phyloP scores from a whole-genome alignment of 306 rosid species.

The Prunus mume region DNA sequence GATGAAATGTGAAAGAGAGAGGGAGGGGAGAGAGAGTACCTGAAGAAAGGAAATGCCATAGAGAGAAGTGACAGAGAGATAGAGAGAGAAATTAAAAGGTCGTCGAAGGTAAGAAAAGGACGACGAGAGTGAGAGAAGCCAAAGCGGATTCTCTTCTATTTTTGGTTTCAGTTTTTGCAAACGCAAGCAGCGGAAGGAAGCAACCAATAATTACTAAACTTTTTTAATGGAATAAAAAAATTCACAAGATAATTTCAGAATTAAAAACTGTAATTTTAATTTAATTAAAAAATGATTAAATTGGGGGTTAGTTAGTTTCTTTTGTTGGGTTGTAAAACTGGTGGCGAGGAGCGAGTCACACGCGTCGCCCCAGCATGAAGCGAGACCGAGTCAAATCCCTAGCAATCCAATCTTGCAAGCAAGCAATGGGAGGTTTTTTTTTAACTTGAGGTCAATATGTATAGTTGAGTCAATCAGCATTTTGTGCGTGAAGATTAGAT shows the following conservation, averaged over 20 bases:
- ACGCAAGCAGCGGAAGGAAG: constrained; percentile 17
- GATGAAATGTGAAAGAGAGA: constrained; percentile 5
- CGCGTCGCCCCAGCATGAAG: background rate
- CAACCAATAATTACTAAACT: background rate
- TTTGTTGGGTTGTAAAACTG: background rate
- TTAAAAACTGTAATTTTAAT: background rate
- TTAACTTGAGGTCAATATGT: no score
- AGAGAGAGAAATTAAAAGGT: constrained; percentile 12
- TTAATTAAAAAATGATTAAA: no score
- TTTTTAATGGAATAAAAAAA: no score
- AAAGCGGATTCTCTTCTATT: constrained; percentile 32
- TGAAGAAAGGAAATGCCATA: constrained; percentile 32
- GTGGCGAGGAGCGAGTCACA: background rate
- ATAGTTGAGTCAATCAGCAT: no score
- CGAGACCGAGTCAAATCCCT: background rate
- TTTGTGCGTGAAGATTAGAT: no score
- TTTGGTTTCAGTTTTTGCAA: constrained; percentile 33
- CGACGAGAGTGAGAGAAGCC: constrained; percentile 32
- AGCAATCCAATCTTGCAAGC: no score
- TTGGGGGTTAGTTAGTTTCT: background rate
- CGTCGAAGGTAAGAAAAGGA: constrained; percentile 32
- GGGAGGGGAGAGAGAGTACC: constrained; percentile 36
- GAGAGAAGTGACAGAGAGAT: constrained; percentile 9
- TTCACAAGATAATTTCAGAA: background rate
- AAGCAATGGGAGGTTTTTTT: no score